phyloP scores from a whole-genome alignment of 2,329 filamentous ascomycete genomes.

The Rhinocladiella similis region DNA sequence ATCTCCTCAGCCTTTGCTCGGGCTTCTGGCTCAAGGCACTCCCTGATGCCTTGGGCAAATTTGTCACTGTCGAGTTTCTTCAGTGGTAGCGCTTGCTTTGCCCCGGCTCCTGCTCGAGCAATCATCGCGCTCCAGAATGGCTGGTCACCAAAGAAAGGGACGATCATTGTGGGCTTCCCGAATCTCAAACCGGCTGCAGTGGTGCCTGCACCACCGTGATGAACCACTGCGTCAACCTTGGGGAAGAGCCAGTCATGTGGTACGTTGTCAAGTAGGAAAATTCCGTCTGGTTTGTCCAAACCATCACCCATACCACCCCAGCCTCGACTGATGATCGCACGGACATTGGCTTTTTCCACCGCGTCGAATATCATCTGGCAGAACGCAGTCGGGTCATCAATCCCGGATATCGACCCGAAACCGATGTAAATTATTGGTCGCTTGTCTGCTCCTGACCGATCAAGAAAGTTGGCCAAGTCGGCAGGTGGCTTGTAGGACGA shows the following conservation, averaged over 20 bases:
- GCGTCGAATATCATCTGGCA: constrained; percentile 39
- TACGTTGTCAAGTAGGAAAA: constrained; percentile 38
- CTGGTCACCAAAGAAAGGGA: constrained; percentile 48
- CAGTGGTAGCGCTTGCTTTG: constrained; percentile 38
- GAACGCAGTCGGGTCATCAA: constrained; percentile 38
- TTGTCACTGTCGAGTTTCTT: constrained; percentile 37
- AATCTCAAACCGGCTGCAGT: constrained; percentile 39
- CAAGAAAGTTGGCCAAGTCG: constrained; percentile 36
- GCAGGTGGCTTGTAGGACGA: constrained; percentile 45
- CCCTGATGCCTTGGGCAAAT: constrained; percentile 39
- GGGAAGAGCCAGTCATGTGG: constrained; percentile 42
- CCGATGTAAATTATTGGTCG: constrained; percentile 37
- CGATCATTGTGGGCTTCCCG: constrained; percentile 40
- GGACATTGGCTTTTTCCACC: constrained; percentile 34
- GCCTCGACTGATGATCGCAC: constrained; percentile 40
- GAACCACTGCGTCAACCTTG: constrained; percentile 37
- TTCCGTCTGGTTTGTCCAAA: constrained; percentile 33
- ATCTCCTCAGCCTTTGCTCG: constrained; percentile 36
- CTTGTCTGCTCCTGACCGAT: constrained; percentile 23
- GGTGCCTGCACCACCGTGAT: constrained; percentile 41
- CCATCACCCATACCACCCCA: constrained; percentile 39
- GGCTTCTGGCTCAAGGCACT: constrained; percentile 37
- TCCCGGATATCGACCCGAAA: constrained; percentile 38
- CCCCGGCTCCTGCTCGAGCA: constrained; percentile 43
- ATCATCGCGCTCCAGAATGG: constrained; percentile 50